Conservation (phyloP, 805 yeast species). For the Kluyveromyces nonfermentans region DNA sequence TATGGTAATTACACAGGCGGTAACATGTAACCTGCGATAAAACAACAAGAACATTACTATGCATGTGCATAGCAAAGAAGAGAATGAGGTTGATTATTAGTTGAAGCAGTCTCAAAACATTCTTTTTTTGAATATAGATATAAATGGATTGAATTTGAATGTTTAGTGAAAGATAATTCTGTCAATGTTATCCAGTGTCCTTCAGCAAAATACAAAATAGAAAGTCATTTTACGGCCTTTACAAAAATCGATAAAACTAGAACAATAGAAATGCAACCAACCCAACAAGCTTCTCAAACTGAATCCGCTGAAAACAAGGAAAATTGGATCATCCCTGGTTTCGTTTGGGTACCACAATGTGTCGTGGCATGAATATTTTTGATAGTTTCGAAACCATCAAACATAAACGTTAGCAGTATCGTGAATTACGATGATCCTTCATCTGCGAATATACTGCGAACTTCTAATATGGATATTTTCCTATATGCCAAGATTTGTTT, state of each 20-base stretch:
- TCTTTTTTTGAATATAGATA: background rate
- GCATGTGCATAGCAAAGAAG: background rate
- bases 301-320: conserved; percentile 9
- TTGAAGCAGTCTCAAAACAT: background rate
- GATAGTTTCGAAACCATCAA: background rate
- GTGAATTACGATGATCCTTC: background rate
- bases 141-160: background rate
- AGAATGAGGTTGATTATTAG: background rate
- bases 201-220: background rate
- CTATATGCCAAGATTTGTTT: background rate
- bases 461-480: background rate
- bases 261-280: conserved; percentile 6
- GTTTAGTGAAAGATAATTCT: too few relatives aligned
- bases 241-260: background rate
- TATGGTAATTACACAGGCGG: background rate
- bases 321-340: conserved; percentile 9
- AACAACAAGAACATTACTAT: background rate
- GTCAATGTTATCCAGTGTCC: too few relatives aligned
- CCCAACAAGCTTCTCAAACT: conserved; percentile 8
- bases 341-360: conserved; percentile 10
- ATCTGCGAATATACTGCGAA: background rate
- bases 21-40: background rate
- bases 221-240: background rate
- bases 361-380: conserved; percentile 5
- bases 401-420: background rate